Conservation (phyloP, 2,329 filamentous ascomycete species). For the Hypoxylon sp. region DNA sequence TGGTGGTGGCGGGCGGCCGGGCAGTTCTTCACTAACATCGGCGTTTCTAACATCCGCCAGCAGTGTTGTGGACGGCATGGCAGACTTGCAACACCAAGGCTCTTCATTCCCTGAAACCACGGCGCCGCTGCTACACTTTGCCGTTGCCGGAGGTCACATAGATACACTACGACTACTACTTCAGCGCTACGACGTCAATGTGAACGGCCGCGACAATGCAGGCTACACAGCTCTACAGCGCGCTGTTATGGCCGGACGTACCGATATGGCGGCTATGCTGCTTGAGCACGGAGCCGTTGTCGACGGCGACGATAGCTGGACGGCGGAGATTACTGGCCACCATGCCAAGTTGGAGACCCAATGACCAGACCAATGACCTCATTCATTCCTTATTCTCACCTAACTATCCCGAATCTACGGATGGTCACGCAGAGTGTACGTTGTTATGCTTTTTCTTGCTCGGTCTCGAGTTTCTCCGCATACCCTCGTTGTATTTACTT, state of each 20-base stretch:
- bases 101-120: conserved; percentile 50
- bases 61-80: conserved; percentile 34
- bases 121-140: conserved; percentile 54
- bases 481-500: conserved; percentile 30
- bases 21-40: conserved; percentile 48
- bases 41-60: conserved; percentile 34
- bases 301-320: conserved; percentile 49
- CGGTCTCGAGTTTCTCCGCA: conserved; percentile 29
- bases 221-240: conserved; percentile 55
- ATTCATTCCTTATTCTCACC: conserved; percentile 4
- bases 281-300: conserved; percentile 53
- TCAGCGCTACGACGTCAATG: conserved; percentile 51
- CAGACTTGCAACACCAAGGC: conserved; percentile 41
- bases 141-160: conserved; percentile 52
- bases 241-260: conserved; percentile 53
- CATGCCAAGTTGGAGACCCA: conserved; percentile 42
- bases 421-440: conserved; percentile 31
- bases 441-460: conserved; percentile 17
- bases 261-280: conserved; percentile 54
- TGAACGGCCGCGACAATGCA: conserved; percentile 51
- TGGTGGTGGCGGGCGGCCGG: conserved; percentile 30
- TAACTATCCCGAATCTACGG: conserved; percentile 15
- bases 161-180: conserved; percentile 53
- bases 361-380: conserved; percentile 25
- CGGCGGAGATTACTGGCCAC: conserved; percentile 37